Conservation (phyloP, 495 filamentous ascomycete genomes). For the Lasiosphaeria miniovina region DNA sequence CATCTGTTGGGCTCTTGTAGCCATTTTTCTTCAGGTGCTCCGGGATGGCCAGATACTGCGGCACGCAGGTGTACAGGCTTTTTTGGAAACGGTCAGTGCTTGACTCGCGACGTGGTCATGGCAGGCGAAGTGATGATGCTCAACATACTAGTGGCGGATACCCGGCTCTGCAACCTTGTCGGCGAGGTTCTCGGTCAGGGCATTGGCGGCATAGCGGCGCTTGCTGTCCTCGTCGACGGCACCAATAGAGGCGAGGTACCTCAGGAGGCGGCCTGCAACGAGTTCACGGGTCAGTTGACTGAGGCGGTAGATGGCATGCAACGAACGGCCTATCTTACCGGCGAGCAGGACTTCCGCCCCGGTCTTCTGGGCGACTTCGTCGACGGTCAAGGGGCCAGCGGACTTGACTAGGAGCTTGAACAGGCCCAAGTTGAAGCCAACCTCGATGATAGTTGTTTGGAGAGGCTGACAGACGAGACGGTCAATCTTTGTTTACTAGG, state of each 20-base stretch:
- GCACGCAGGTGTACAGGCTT: conserved; percentile 21
- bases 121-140: not conserved
- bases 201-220: conserved; percentile 36
- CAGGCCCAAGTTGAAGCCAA: conserved; percentile 14
- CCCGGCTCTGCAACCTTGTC: conserved; percentile 28
- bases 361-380: conserved; percentile 1
- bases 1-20: conserved; percentile 40
- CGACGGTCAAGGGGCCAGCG: not conserved
- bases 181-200: conserved; percentile 33
- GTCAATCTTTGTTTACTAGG: too few relatives aligned
- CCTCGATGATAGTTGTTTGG: conserved; percentile 6
- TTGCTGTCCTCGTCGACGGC: conserved; percentile 36
- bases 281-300: not conserved
- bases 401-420: conserved; percentile 28
- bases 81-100: not conserved
- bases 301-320: not conserved
- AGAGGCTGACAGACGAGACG: conserved; percentile 21
- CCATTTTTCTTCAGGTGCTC: conserved; percentile 38
- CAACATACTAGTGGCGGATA: conserved; percentile 32
- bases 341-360: conserved; percentile 4
- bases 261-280: conserved; percentile 33
- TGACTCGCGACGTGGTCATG: not conserved
- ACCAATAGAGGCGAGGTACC: conserved; percentile 41
- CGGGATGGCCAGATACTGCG: conserved; percentile 32
- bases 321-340: not conserved